These are phyloP conservation scores for Kalmanozyma brasiliensis DNA, from an alignment of 1,284 basidiomycete species.

Conservation along the genomic window DNA sequence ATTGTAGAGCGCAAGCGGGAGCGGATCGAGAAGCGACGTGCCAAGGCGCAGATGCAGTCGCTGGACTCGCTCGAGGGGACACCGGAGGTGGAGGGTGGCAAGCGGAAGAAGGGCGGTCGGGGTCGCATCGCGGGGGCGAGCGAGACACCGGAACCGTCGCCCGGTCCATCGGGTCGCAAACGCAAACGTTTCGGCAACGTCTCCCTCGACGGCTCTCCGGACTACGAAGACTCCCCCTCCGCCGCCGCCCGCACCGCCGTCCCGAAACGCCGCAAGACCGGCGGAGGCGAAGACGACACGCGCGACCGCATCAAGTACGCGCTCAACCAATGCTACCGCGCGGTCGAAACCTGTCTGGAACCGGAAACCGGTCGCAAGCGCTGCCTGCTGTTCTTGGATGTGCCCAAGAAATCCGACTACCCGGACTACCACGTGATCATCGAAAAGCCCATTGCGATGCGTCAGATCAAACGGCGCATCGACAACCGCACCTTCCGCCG, in stretches of 20 bases:
- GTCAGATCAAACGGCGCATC: constrained; percentile 84
- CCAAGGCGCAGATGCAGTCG: constrained; percentile 51
- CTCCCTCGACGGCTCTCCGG: constrained; percentile 46
- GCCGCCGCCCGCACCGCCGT: constrained; percentile 27
- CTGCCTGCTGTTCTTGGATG: constrained; percentile 67
- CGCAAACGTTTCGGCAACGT: constrained; percentile 56
- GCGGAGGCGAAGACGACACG: constrained; percentile 67
- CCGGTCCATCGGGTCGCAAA: constrained; percentile 56
- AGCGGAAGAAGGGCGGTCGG: constrained; percentile 44
- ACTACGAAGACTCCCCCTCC: constrained; percentile 42
- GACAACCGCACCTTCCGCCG: constrained; percentile 80
- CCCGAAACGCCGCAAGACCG: constrained; percentile 79
- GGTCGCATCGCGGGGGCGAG: constrained; percentile 35
- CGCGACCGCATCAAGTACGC: constrained; percentile 79
- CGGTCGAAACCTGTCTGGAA: constrained; percentile 78
- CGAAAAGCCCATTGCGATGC: constrained; percentile 82
- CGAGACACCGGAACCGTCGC: constrained; percentile 55
- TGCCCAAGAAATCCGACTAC: constrained; percentile 75
- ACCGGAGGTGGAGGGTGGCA: constrained; percentile 46
- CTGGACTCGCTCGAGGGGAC: constrained; percentile 53
- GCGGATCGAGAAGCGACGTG: constrained; percentile 62
- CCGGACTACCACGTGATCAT: constrained; percentile 81
- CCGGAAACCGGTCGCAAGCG: constrained; percentile 73
- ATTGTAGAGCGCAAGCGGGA: constrained; percentile 68
- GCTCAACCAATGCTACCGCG: constrained; percentile 81